Evolutionary conservation across 2,329 filamentous ascomycete species (phyloP), one percentile per base, ranked within the genome.

Genomic region (Aspergillus costaricaensis): DNA sequence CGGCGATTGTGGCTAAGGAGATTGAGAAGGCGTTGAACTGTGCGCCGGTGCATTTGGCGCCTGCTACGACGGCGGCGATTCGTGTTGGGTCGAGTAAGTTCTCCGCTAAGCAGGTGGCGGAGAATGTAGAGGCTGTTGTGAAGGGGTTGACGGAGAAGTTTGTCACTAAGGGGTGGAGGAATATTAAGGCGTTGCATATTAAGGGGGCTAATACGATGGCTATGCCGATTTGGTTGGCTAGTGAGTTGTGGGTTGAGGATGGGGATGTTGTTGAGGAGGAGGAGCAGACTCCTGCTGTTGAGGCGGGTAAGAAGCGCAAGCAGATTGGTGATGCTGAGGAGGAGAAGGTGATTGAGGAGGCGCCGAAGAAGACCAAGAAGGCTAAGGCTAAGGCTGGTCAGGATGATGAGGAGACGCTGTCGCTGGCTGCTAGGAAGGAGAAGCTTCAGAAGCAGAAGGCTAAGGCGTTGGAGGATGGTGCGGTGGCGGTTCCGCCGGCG

Each of bases 141-240:
- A 78, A 83, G 48, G 84, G 83, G 2, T 77, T 97, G 70, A 86
- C 92, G 6, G 88, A 91, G 63, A 92, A 90, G 76, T 91, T 89
- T 73, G 87, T 97, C 49, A 87, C 92, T 17, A 88, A 94, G 75
- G 89, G 92, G 71, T 97, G 93, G 92, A 86, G 86, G 71, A 95
- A 94, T 75, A 85, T 98, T 65, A 88, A 89, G 76, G 86, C 86
- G 64, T 81, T 99, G 63, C 92, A 96, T 77, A 84, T 99, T 82
- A 99, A 98, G 84, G 91, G 92, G 3, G 89, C 91, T 27, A 88
- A 91, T 72, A 96, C 94, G 4, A 89, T 88, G 62, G 90, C 94
- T 8, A 83, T 99, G 71, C 95, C 95, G n/a, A 88, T 99, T 73
- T 99, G 92, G 91, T 81, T 96, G 73, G 91, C 94, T 4, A 89